phyloP scores from a whole-genome alignment of 768 basidiomycete genomes.

The Leccinum uliginosum region DNA sequence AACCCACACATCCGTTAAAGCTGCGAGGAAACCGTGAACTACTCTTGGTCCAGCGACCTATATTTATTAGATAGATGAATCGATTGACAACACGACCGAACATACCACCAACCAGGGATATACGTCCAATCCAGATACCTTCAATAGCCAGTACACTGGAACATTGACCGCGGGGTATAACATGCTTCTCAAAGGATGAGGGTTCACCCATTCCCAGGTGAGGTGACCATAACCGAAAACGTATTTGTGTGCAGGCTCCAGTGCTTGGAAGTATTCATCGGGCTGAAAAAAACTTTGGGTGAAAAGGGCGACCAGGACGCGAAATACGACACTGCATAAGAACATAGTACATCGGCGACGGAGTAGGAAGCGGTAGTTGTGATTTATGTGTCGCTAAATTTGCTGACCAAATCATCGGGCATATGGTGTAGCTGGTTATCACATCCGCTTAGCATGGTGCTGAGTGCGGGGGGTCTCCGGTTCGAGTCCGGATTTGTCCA shows the following conservation, averaged over 20 bases:
- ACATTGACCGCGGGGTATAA: conserved; percentile 80
- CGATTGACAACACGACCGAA: conserved; percentile 5
- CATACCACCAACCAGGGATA: conserved; percentile 59
- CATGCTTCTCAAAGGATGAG: conserved; percentile 71
- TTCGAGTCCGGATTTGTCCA: conserved; percentile 40
- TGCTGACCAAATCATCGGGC: conserved; percentile 16
- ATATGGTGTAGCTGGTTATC: conserved; percentile 40
- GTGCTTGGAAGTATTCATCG: conserved; percentile 93
- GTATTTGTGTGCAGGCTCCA: conserved; percentile 85
- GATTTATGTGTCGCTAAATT: background rate
- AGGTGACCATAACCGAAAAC: conserved; percentile 91
- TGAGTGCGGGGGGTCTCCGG: conserved; percentile 37
- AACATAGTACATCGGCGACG: conserved; percentile 3
- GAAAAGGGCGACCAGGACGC: conserved; percentile 58
- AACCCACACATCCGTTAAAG: conserved; percentile 75
- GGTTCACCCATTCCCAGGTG: conserved; percentile 92
- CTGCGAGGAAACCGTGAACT: conserved; percentile 72
- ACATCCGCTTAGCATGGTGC: conserved; percentile 39
- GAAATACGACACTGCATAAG: conserved; percentile 41
- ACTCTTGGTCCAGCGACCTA: conserved; percentile 74
- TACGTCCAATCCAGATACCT: conserved; percentile 48
- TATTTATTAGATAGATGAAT: conserved; percentile 2
- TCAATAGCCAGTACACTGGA: conserved; percentile 71
- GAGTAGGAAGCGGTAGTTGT: background rate
- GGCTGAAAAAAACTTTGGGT: conserved; percentile 93